Conservation (phyloP, 192 early-diverging fungal species). For the Coemansia sp. region DNA sequence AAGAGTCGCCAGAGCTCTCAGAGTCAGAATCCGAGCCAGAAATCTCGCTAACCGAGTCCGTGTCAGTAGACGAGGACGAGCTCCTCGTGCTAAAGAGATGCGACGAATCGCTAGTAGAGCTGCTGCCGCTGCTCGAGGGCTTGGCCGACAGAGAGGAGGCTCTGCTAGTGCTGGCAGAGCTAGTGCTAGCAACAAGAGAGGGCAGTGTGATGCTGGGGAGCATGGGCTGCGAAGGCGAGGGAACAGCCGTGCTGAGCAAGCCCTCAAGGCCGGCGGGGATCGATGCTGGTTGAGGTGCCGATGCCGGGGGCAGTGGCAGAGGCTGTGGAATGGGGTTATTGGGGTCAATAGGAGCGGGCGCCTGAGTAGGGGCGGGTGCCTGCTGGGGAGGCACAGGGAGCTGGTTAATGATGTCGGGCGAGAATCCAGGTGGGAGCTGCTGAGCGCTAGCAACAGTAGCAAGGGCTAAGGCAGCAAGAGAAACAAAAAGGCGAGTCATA, state of each 20-base stretch:
- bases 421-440: constrained; percentile 39
- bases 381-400: constrained; percentile 47
- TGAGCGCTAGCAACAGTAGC: constrained; percentile 18
- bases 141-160: background rate
- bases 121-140: background rate
- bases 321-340: constrained; percentile 53
- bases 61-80: background rate
- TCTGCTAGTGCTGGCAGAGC: background rate
- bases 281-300: constrained; percentile 39
- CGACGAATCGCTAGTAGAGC: background rate
- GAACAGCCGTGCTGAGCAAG: background rate
- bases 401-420: constrained; percentile 39
- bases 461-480: constrained; percentile 26
- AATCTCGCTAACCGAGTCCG: constrained; percentile 5
- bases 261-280: constrained; percentile 45
- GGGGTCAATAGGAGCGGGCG: constrained; percentile 45
- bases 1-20: constrained; percentile 3
- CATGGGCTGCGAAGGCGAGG: constrained; percentile 1
- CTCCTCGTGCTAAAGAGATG: constrained; percentile 7
- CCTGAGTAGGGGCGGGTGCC: constrained; percentile 44
- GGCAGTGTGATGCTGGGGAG: constrained; percentile 18
- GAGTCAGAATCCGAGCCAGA: background rate
- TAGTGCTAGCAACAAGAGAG: background rate
- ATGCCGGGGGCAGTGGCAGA: constrained; percentile 26
- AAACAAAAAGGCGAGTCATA: constrained; percentile 41